phyloP scores from a whole-genome alignment of 202 grass and related monocot genomes.

The Tripidium arundinaceum region DNA sequence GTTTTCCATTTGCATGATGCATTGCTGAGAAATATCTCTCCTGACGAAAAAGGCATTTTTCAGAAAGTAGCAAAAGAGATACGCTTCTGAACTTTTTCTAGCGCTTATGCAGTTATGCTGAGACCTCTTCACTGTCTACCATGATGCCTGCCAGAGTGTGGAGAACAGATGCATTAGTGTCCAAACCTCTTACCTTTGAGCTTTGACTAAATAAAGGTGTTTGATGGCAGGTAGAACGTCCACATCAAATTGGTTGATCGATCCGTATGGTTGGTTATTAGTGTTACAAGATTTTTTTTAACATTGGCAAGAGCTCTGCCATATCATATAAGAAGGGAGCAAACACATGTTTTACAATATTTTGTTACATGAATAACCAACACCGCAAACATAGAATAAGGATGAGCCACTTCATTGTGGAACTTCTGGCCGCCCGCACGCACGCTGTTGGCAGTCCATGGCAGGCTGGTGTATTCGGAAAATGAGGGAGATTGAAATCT shows the following conservation, averaged over 20 bases:
- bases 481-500: not conserved
- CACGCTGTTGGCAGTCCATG: too few species aligned
- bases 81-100: not conserved
- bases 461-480: not conserved
- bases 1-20: not conserved
- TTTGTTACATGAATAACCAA: too few species aligned
- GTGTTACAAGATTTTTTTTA: too few species aligned
- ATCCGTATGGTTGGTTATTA: not conserved
- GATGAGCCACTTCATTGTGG: too few species aligned
- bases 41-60: not conserved
- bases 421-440: too few species aligned
- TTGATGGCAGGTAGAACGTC: slow-evolving; percentile 32
- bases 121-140: not conserved
- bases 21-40: not conserved
- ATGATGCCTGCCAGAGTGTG: not conserved
- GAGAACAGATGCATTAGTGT: not conserved
- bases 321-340: too few species aligned
- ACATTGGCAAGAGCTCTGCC: too few species aligned
- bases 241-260: slow-evolving; percentile 32
- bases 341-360: too few species aligned
- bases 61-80: slow-evolving; percentile 9
- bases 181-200: not conserved
- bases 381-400: too few species aligned
- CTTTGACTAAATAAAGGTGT: slow-evolving; percentile 10
- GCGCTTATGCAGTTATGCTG: not conserved